phyloP scores from a whole-genome alignment of 768 basidiomycete genomes.

The Macrolepiota dolichaula region DNA sequence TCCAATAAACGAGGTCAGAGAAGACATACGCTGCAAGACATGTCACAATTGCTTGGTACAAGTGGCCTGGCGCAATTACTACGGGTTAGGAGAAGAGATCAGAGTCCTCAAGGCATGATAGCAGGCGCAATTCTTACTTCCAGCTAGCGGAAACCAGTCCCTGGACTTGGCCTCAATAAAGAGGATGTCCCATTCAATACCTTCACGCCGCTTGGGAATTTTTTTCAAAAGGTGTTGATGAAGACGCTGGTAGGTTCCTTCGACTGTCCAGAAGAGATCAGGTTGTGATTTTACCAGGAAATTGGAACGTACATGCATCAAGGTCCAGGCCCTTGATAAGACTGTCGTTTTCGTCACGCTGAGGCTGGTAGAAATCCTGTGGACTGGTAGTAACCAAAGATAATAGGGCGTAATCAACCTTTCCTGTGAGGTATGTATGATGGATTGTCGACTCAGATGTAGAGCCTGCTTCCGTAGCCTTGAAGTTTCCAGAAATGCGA shows the following conservation, averaged over 20 bases:
- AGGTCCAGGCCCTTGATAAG: not conserved
- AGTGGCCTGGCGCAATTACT: not conserved
- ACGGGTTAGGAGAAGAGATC: not conserved
- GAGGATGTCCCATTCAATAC: not conserved
- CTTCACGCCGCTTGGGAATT: not conserved
- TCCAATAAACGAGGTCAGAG: too few species aligned
- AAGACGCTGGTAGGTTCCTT: not conserved
- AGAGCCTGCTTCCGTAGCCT: not conserved
- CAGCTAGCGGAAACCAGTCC: not conserved
- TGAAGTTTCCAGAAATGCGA: not conserved
- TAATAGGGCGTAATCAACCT: not conserved
- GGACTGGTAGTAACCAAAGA: not conserved
- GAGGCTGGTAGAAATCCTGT: not conserved
- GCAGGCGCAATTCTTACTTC: not conserved
- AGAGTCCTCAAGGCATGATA: not conserved
- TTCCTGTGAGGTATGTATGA: not conserved
- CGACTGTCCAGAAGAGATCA: not conserved
- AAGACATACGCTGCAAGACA: not conserved
- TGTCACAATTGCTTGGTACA: not conserved
- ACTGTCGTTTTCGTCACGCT: not conserved
- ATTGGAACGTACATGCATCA: not conserved
- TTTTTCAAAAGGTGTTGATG: not conserved
- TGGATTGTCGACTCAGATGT: not conserved
- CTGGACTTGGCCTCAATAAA: not conserved
- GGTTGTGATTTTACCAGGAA: not conserved